Evolutionary conservation across 768 basidiomycete genomes (phyloP), one percentile per base, ranked within the genome.

Genomic region (Kwoniella dejecticola): DNA sequence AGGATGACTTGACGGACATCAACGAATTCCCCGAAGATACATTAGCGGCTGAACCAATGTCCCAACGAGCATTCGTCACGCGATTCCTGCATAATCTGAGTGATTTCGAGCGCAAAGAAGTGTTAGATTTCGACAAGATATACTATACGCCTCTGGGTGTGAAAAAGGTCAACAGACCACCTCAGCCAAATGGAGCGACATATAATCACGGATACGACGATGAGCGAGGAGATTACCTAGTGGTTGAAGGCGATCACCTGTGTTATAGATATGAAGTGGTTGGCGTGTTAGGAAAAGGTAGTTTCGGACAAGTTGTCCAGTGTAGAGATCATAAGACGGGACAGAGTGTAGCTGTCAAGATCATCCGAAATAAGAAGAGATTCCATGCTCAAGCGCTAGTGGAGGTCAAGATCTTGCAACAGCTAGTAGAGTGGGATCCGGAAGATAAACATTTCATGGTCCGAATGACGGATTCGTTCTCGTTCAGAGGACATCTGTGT

Each of bases 381-480:
- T 98, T 98, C 82, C 94, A 98, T 77, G 91, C 95, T 71, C 96
- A 98, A 78, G 96, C 95, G 0, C 79, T 98, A 44, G 94, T 98
- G n/a, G 96, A 98, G 81, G 95, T 98, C 80, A 97, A 97, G 81
- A 97, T 99, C 60, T 81, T 99, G 64, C 92, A 97, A 70, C 97
- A 90, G 77, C 83, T 98, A 68, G 86, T 90, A 29, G 92, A 94
- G 89, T 98, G 96, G 96, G 96, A 99, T 72, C 83, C 89, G 1
- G 94, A 99, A 59, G 94, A 97, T 80, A 94, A 91, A 77, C 92
- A 99, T 71, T 88, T 92, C 74, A 92, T 99, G 66, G 89, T 98
- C 79, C 91, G 91, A 79, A 98, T 98, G 91, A 93, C 89, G 0
- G 95, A 98, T 73, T 88, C 95, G 75, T 99, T 99, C 80, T 94